Conservation (phyloP, 805 yeast genomes). For the Pichia nanzhaoensis region DNA sequence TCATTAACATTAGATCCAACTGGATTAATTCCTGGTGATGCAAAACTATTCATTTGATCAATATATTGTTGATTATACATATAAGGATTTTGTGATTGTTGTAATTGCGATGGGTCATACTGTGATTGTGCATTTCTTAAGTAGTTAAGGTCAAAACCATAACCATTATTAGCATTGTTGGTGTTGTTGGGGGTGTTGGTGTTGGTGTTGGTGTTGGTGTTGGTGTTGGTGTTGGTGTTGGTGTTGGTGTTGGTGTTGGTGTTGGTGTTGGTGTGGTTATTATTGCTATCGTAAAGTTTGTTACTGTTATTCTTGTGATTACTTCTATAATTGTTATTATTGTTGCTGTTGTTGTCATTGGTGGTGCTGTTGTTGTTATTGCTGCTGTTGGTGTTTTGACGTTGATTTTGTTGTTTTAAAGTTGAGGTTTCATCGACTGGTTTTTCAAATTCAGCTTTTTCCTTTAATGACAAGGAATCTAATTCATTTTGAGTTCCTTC, state of each 20-base stretch:
- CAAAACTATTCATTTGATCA: constrained; percentile 17
- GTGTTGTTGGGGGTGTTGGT: constrained; percentile 17
- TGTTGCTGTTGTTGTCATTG: constrained; percentile 19
- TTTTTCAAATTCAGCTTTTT: constrained; percentile 7
- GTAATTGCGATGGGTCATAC: constrained; percentile 24
- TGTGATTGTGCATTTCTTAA: constrained; percentile 20
- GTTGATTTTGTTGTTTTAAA: constrained; percentile 17
- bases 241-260: constrained; percentile 18
- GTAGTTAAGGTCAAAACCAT: constrained; percentile 22
- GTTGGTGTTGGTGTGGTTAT: constrained; percentile 15
- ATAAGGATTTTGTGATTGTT: constrained; percentile 16
- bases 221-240: constrained; percentile 16
- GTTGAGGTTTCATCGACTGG: constrained; percentile 8
- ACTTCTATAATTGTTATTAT: constrained; percentile 15
- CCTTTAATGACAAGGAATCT: constrained; percentile 3
- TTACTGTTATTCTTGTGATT: too few species aligned
- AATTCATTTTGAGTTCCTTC: constrained; percentile 13
- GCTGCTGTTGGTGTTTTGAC: constrained; percentile 16
- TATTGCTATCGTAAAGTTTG: constrained; percentile 14
- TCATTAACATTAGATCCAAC: neutral
- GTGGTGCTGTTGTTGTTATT: constrained; percentile 17
- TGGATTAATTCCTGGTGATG: constrained; percentile 5
- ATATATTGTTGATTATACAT: constrained; percentile 18
- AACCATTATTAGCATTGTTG: constrained; percentile 15
- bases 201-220: constrained; percentile 15